phyloP scores from a whole-genome alignment of 331 rosid genomes.

The Malus hybrid region DNA sequence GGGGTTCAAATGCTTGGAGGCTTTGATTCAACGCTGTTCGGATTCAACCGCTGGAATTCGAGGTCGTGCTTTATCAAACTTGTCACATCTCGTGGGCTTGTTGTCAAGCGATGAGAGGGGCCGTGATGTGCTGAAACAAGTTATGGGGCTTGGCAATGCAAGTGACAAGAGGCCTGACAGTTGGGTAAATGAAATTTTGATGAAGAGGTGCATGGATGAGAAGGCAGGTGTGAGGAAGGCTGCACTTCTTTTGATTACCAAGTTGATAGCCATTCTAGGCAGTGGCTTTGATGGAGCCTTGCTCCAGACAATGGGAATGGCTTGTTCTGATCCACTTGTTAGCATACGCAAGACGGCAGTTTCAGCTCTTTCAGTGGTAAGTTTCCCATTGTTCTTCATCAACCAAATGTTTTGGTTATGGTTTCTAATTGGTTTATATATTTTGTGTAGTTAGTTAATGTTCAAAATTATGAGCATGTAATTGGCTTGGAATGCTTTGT shows the following conservation, averaged over 20 bases:
- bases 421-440: background rate
- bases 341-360: constrained; percentile 82
- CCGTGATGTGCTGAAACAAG: constrained; percentile 37
- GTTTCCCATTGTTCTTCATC: background rate
- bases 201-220: constrained; percentile 81
- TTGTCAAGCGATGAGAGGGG: constrained; percentile 34
- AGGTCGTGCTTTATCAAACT: constrained; percentile 67
- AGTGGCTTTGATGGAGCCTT: constrained; percentile 68
- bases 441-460: background rate
- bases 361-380: constrained; percentile 77
- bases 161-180: constrained; percentile 21
- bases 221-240: constrained; percentile 91
- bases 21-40: constrained; percentile 68
- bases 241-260: constrained; percentile 68
- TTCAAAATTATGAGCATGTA: background rate
- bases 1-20: constrained; percentile 69
- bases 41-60: constrained; percentile 60
- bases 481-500: background rate
- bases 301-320: constrained; percentile 71
- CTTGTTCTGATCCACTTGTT: constrained; percentile 90
- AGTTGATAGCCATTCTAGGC: constrained; percentile 54
- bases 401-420: background rate
- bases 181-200: constrained; percentile 44
- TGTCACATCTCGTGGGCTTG: constrained; percentile 65
- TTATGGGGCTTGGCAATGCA: constrained; percentile 51